Conservation (phyloP, 2,329 filamentous ascomycete species). For the Fusarium acutatum region DNA sequence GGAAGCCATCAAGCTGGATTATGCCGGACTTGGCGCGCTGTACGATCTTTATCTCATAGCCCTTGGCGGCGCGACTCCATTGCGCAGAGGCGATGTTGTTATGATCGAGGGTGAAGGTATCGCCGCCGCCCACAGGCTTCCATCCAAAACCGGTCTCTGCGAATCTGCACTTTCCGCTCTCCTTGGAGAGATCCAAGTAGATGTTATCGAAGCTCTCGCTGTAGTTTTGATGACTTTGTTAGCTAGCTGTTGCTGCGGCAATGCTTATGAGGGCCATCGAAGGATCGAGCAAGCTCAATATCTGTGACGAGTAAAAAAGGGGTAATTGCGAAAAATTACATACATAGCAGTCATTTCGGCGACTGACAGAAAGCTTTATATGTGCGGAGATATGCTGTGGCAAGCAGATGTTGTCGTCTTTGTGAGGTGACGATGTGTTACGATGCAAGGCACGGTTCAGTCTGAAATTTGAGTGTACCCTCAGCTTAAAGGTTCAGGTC, state of each 20-base stretch:
- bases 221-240: slow-evolving; percentile 2
- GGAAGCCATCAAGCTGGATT: slow-evolving; percentile 94
- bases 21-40: slow-evolving; percentile 80
- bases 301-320: background rate
- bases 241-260: slow-evolving; percentile 29
- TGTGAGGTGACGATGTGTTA: slow-evolving; percentile 10
- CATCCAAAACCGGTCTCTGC: slow-evolving; percentile 94
- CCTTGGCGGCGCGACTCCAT: slow-evolving; percentile 93
- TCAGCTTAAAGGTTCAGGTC: slow-evolving; percentile 13
- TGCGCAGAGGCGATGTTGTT: slow-evolving; percentile 86
- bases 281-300: background rate
- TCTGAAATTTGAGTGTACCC: slow-evolving; percentile 33
- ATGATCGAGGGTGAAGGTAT: slow-evolving; percentile 92
- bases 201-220: slow-evolving; percentile 97
- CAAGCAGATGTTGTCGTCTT: slow-evolving; percentile 2
- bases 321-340: slow-evolving; percentile 30
- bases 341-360: slow-evolving; percentile 51
- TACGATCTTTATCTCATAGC: slow-evolving; percentile 92
- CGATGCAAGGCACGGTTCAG: slow-evolving; percentile 22
- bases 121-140: slow-evolving; percentile 87
- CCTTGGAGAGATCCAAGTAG: slow-evolving; percentile 93
- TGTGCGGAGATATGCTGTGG: background rate
- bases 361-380: slow-evolving; percentile 9
- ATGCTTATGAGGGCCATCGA: slow-evolving; percentile 1
- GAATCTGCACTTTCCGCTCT: slow-evolving; percentile 91